Percentiles rank a stretch among this genome's conserved stretches.
These are phyloP conservation scores for Boechera divaricarpa DNA, from an alignment of 345 rosid species.

Conservation along the genomic window DNA sequence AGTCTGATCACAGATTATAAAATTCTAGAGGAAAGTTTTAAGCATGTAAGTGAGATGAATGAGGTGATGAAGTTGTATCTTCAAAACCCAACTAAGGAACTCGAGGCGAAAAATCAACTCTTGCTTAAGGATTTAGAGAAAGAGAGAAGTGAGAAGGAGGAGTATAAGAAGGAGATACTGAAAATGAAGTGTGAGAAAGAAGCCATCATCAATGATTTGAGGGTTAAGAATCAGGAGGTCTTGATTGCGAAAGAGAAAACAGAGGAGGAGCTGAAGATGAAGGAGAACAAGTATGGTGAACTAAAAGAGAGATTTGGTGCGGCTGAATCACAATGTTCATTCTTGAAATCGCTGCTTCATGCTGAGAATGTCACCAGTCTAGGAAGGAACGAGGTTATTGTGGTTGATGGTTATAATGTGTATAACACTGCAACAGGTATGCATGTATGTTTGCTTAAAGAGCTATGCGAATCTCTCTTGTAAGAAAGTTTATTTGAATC, in stretches of 20 bases:
- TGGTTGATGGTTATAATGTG: conserved; percentile 6
- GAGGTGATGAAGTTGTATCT: background rate
- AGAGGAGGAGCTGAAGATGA: background rate
- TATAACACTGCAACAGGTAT: conserved; percentile 12
- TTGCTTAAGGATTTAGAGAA: conserved; percentile 34
- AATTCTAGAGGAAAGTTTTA: background rate
- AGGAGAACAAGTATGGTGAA: background rate
- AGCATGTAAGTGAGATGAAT: background rate
- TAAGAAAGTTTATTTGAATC: conserved; percentile 4
- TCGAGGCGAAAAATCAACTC: background rate
- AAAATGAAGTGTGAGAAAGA: background rate
- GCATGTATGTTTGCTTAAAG: background rate
- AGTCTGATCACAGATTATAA: conserved; percentile 17
- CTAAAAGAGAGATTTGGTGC: background rate
- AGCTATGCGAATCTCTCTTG: background rate
- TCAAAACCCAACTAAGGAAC: conserved; percentile 12
- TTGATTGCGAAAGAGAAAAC: background rate
- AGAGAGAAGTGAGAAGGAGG: conserved; percentile 20
- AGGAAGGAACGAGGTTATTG: background rate
- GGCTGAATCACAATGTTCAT: background rate
- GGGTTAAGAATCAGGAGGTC: conserved; percentile 10
- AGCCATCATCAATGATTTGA: background rate
- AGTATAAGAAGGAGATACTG: background rate
- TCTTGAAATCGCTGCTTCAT: background rate
- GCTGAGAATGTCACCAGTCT: background rate